A percentile compares a stretch with the other conserved stretches of the same genome.
phyloP scores from a whole-genome alignment of 148 eudicot species.

The Oxyria digyna region DNA sequence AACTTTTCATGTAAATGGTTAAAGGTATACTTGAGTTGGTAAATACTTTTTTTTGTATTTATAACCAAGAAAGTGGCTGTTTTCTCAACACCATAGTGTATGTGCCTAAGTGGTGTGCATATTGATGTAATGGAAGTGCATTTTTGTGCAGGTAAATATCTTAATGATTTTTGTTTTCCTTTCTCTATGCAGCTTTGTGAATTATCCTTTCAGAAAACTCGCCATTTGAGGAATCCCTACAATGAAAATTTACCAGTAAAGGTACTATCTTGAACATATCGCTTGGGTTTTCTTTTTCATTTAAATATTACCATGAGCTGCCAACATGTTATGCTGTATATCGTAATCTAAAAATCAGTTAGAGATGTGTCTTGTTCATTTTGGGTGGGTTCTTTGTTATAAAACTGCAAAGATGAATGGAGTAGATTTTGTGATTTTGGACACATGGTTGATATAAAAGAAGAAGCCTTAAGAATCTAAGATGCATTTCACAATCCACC shows the following conservation, averaged over 20 bases:
- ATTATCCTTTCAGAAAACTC: constrained; percentile 87
- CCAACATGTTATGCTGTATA: not conserved
- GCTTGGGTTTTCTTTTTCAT: too few species aligned
- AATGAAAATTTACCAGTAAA: constrained; percentile 95
- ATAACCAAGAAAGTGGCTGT: not conserved
- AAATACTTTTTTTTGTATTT: not conserved
- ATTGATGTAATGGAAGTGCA: not conserved
- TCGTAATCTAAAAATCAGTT: not conserved
- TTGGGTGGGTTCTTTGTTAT: not conserved
- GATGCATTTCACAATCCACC: not conserved
- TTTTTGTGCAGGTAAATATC: not conserved
- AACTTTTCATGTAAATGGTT: constrained; percentile 94
- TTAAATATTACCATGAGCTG: not conserved
- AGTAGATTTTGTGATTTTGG: not conserved
- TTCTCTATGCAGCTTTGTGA: constrained; percentile 75
- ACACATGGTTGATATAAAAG: not conserved
- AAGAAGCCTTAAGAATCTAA: too few species aligned
- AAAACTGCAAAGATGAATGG: not conserved
- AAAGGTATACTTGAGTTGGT: constrained; percentile 37
- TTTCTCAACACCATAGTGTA: not conserved
- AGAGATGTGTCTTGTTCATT: not conserved
- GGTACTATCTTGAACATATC: constrained; percentile 31
- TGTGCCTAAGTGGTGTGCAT: not conserved
- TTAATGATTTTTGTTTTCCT: not conserved
- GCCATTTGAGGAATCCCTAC: constrained; percentile 91